Evolutionary conservation across 2,329 filamentous ascomycete species (phyloP), one percentile per base, ranked within the genome.

Genomic region (Diaporthe australafricana): DNA sequence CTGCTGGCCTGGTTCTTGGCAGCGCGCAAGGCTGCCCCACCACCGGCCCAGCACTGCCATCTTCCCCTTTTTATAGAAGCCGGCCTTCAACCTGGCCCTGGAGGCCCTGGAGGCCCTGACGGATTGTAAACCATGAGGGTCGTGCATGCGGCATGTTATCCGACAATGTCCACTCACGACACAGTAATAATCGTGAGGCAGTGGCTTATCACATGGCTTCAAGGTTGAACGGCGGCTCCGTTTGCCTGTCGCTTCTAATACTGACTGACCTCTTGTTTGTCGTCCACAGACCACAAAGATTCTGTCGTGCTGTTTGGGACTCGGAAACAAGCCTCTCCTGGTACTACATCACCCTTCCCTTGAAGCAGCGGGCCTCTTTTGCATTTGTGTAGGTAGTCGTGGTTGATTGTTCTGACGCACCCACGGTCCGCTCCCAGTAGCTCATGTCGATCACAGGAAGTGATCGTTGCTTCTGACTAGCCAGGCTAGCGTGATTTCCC

Each of bases 401-500:
- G 9, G 38, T 45, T 45, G 56, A 45, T 7, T 8, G 11, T 45
- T 14, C 25, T n/a, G 42, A 63, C 25, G 27, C 22, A 32, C 27
- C 42, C 17, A 35, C 27, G 27, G 25, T n/a, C n/a, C 32, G n/a
- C 22, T 60, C n/a, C 55, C 38, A 5, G 35, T 7, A 60, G 32
- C n/a, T 30, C 53, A 56, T 35, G 57, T 63, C 42, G 60, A 48
- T 48, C 60, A 35, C 5, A 30, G 45, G 50, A 38, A 22, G 60
- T 65, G 30, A 50, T 38, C 20, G 45, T 38, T 50, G 60, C 45
- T 50, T 50, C 27, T 65, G 60, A 65, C 60, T 50, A 63, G 40
- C 40, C 57, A 63, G 60, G 60, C 60, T 63, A 65, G 60, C 45
- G 60, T 48, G 45, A 14, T 50, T 65, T 65, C 60, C 60, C 60